Conservation (phyloP, 2,329 filamentous ascomycete species). For the Capronia epimyces region DNA sequence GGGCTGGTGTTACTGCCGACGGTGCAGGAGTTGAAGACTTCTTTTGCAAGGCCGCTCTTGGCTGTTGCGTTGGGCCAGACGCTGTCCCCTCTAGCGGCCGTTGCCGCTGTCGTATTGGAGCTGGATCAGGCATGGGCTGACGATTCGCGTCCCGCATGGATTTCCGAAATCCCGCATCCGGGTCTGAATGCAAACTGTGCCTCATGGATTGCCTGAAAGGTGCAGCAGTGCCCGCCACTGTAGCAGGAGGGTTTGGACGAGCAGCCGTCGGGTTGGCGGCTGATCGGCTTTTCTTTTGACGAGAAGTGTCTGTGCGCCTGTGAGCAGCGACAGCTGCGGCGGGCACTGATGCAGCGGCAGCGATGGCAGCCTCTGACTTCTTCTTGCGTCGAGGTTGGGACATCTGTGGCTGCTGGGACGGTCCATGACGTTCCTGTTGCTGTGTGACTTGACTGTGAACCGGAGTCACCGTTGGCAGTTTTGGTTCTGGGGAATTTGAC, state of each 20-base stretch:
- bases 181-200: constrained; percentile 8
- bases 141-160: constrained; percentile 22
- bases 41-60: constrained; percentile 34
- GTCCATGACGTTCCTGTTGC: background rate
- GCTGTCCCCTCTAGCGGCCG: background rate
- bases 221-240: constrained; percentile 8
- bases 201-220: constrained; percentile 27
- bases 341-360: constrained; percentile 20
- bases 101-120: background rate
- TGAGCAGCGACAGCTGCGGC: constrained; percentile 5
- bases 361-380: constrained; percentile 18
- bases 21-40: constrained; percentile 33
- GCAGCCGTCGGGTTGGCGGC: constrained; percentile 7
- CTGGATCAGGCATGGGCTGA: constrained; percentile 1
- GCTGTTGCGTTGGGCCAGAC: constrained; percentile 2
- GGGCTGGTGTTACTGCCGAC: constrained; percentile 6
- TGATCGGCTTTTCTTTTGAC: constrained; percentile 8
- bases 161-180: constrained; percentile 19
- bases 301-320: constrained; percentile 4
- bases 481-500: background rate
- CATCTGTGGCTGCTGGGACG: background rate
- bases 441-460: constrained; percentile 1
- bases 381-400: constrained; percentile 17
- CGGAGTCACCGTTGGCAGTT: background rate
- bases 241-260: constrained; percentile 2